phyloP scores from a whole-genome alignment of 129 eudicot genomes.

The Centaurea solstitialis region DNA sequence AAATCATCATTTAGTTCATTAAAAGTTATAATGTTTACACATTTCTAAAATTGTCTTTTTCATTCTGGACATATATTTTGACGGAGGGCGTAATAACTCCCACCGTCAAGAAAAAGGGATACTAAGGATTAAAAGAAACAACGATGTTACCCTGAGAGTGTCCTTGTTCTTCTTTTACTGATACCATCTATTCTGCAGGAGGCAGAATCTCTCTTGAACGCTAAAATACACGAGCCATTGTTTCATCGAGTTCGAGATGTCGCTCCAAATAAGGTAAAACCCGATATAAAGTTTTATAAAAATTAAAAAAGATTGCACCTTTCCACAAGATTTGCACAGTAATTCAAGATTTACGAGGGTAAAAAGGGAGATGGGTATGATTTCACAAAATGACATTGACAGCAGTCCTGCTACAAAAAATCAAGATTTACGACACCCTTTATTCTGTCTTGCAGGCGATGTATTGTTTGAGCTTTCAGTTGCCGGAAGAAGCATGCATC shows the following conservation, averaged over 20 bases:
- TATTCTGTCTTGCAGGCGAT: constrained; percentile 65
- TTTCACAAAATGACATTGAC: background rate
- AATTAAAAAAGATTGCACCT: background rate
- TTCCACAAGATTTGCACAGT: background rate
- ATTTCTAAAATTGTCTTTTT: too few species aligned
- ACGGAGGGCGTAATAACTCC: background rate
- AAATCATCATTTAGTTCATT: background rate
- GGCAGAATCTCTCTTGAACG: constrained; percentile 76
- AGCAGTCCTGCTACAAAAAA: background rate
- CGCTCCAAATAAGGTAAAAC: constrained; percentile 94
- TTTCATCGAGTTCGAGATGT: constrained; percentile 97
- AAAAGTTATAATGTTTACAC: background rate
- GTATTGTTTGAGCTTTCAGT: constrained; percentile 89
- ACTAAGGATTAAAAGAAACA: background rate
- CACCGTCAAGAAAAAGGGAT: background rate
- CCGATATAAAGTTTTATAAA: background rate
- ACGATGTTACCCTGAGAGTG: background rate
- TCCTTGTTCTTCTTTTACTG: background rate
- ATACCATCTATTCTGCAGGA: constrained; percentile 45
- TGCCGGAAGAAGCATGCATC: constrained; percentile 86
- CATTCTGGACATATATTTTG: too few species aligned
- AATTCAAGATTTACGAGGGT: background rate
- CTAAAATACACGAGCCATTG: constrained; percentile 62
- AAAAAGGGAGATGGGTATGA: background rate
- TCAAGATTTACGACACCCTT: background rate